Base-by-base conservation (phyloP, 208 protist genomes). In the Phytomonas francai region DNA sequence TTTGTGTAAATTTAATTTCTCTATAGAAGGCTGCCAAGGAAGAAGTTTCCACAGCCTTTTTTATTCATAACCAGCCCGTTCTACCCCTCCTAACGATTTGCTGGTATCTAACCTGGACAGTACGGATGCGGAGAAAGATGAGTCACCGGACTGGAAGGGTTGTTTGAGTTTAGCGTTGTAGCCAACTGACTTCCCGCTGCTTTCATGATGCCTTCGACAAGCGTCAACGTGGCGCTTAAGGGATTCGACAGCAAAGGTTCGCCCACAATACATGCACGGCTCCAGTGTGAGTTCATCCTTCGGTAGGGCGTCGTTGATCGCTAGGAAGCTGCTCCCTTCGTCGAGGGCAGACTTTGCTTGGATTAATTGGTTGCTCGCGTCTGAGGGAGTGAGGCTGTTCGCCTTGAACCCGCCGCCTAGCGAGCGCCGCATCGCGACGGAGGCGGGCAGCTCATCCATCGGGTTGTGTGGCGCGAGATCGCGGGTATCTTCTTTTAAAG, bases 201-300 rank as follows among this genome's bases (percentile, higher is more conserved):
- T 61, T 42, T 75, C 27, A 27, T 66, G 65, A 12, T 78, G 67
- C 22, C 70, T 63, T 51, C 74, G 66, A 65, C 89, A 94, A 0
- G 83, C 75, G 8, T 54, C 67, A 3, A 79, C 76, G 63, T 94
- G 89, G 22, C 83, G 77, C 14, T 80, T 73, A 39, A 90, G 73
- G 0, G 82, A 80, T 28, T 78, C 77, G 2, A 74, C 36, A 0
- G 82, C 81, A 64, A 92, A 94, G 14, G 73, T 84, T 60, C 89
- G 83, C 57, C 84, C 84, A 65, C 89, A 94, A 68, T 86, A 70
- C 8, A 83, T 81, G 65, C 89, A 94, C 27, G 81, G 78, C 70
- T 69, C 74, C n/a, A 91, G 73, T 62, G 39, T 30, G 33, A 83
- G 69, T 19, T 85, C 76, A 49, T 71, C 33, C 22, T n/a, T 62